These are phyloP conservation scores for Spinacia oleracea DNA, from an alignment of 179 eudicot genomes.

Conservation along the genomic window DNA sequence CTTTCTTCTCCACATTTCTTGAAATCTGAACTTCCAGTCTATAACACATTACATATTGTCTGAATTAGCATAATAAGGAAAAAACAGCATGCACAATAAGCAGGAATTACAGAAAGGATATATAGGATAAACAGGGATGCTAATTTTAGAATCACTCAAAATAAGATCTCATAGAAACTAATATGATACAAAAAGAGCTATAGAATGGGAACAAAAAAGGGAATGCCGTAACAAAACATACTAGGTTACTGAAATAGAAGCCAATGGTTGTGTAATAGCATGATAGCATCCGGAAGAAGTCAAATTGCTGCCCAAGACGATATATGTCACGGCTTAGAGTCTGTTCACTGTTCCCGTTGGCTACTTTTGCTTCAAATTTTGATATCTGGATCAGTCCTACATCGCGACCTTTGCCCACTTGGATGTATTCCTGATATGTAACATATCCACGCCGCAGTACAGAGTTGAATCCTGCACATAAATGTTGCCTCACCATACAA, in stretches of 20 bases:
- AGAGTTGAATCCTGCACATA: conserved; percentile 68
- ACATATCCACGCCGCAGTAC: conserved; percentile 75
- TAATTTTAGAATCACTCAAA: background rate
- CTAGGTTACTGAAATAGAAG: conserved; percentile 86
- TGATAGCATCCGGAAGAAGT: conserved; percentile 96
- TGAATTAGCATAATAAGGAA: background rate
- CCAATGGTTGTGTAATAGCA: conserved; percentile 91
- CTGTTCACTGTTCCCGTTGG: conserved; percentile 98
- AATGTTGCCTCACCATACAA: conserved; percentile 18
- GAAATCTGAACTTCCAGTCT: too few species aligned
- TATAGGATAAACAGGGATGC: background rate
- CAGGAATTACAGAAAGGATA: background rate
- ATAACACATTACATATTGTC: background rate
- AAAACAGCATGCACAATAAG: background rate
- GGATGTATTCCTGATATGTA: conserved; percentile 92
- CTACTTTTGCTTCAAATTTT: conserved; percentile 93
- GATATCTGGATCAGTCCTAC: conserved; percentile 94
- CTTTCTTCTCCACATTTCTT: too few species aligned
- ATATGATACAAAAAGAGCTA: background rate
- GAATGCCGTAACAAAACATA: conserved; percentile 28
- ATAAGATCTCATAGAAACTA: background rate
- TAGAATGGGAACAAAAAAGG: background rate
- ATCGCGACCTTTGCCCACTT: conserved; percentile 99
- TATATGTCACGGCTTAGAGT: conserved; percentile 85
- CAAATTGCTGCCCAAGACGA: conserved; percentile 90